Conservation (phyloP, 2,329 filamentous ascomycete species). For the Verticillium tricorpus region DNA sequence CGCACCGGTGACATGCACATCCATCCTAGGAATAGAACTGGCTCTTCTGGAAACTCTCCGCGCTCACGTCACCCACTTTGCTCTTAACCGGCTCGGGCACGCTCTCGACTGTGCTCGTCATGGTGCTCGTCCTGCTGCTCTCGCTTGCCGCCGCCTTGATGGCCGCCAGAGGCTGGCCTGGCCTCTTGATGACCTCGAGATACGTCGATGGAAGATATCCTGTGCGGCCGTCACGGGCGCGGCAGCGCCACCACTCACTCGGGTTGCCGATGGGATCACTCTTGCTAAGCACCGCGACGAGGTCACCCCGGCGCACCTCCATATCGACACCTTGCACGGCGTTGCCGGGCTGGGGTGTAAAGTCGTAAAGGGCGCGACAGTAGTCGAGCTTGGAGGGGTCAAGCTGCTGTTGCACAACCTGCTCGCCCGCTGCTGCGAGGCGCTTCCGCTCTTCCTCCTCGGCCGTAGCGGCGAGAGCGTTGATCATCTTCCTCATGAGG, state of each 20-base stretch:
- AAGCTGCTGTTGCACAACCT: slow-evolving; percentile 54
- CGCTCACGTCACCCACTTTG: slow-evolving; percentile 48
- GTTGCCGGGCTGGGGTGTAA: slow-evolving; percentile 69
- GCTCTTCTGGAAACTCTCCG: slow-evolving; percentile 53
- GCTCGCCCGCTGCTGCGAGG: slow-evolving; percentile 35
- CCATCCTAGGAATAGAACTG: slow-evolving; percentile 49
- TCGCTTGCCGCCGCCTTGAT: slow-evolving; percentile 47
- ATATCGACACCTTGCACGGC: slow-evolving; percentile 73
- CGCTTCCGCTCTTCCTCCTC: slow-evolving; percentile 73
- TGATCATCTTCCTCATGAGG: slow-evolving; percentile 94
- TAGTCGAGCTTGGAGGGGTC: slow-evolving; percentile 94
- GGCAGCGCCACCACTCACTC: slow-evolving; percentile 96
- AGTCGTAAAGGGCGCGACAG: slow-evolving; percentile 92
- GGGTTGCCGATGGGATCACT: slow-evolving; percentile 86
- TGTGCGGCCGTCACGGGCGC: slow-evolving; percentile 81
- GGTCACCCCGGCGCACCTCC: slow-evolving; percentile 88
- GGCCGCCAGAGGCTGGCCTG: slow-evolving; percentile 45
- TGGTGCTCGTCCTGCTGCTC: slow-evolving; percentile 41
- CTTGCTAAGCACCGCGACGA: slow-evolving; percentile 91
- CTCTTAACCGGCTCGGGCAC: slow-evolving; percentile 29
- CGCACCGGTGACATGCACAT: not conserved
- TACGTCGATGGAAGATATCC: slow-evolving; percentile 92
- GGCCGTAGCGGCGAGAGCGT: slow-evolving; percentile 73
- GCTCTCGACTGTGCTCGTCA: slow-evolving; percentile 37
- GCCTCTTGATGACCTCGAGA: slow-evolving; percentile 66